Evolutionary conservation across 805 yeast species (phyloP), one percentile per base, ranked within the genome.

Genomic region (Starmerella sirachaensis): DNA sequence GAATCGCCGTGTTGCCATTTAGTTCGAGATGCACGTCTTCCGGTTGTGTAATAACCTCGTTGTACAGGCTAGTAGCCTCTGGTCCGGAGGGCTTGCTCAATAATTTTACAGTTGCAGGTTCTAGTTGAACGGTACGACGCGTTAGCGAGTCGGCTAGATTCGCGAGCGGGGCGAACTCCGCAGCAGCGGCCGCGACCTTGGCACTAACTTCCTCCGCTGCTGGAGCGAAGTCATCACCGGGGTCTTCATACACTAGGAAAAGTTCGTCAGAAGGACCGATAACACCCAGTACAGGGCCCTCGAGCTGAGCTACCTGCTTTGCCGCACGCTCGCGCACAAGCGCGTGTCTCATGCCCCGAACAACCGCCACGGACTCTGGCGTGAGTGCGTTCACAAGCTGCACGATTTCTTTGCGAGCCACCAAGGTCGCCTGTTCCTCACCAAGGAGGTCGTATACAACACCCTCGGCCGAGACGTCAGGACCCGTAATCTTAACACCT

Each of bases 381-480:
- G 83, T 64, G 38, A 78, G 67, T 36, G 66, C 63, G 59, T 83
- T 85, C 38, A 91, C 94, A 16, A 68, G 60, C 24, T 72, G 66
- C 41, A 91, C 83, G 41, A 91, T 65, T 14, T 72, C 72, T 73
- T 74, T 76, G 59, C 86, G 81, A 25, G 84, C 80, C 11, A 57
- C 51, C 54, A 77, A 75, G 45, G 72, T 67, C 3, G 72, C 60
- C 18, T 61, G 70, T 30, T 62, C 63, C 28, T 64, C 59, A 24
- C 79, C 77, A 23, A 72, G 66, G 43, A 88, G 72, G 47, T 76
- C 79, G 46, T 82, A 66, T 8, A 67, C 62, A 29, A 80, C 80
- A 4, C 37, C 57, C 9, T 62, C 60, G 23, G 61, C 57, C n/a
- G 66, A 48, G 41, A 81, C 78, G 27, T 66, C 60, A 6, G 41